Percentiles rank a stretch among this genome's conserved stretches.
These are phyloP conservation scores for Annulohypoxylon nitens DNA, from an alignment of 495 filamentous ascomycete species.

Conservation along the genomic window DNA sequence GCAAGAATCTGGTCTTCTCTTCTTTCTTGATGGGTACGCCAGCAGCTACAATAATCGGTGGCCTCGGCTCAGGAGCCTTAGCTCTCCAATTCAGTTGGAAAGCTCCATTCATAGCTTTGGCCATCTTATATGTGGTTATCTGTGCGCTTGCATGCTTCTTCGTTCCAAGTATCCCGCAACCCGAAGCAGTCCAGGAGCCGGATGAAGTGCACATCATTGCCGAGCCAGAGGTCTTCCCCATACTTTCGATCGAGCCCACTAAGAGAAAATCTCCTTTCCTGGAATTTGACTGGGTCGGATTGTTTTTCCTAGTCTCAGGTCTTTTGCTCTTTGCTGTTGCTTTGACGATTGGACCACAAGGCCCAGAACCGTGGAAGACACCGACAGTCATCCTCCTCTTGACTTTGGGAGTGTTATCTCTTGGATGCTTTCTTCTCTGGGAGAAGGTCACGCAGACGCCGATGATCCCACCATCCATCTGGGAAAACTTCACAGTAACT, in stretches of 20 bases:
- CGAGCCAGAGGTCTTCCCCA: slow-evolving; percentile 64
- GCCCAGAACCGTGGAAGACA: slow-evolving; percentile 67
- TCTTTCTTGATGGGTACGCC: slow-evolving; percentile 75
- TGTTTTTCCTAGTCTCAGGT: slow-evolving; percentile 50
- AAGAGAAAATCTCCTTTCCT: slow-evolving; percentile 55
- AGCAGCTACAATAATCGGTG: slow-evolving; percentile 71
- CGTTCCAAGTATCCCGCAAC: slow-evolving; percentile 45
- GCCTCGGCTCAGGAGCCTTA: slow-evolving; percentile 69
- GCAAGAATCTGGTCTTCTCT: slow-evolving; percentile 72
- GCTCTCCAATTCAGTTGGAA: slow-evolving; percentile 69
- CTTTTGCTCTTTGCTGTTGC: slow-evolving; percentile 52
- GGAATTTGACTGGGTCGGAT: slow-evolving; percentile 54
- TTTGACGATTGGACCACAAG: slow-evolving; percentile 52
- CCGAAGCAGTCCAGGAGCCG: slow-evolving; percentile 27
- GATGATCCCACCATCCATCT: slow-evolving; percentile 54
- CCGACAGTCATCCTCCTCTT: slow-evolving; percentile 70
- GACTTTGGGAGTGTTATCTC: slow-evolving; percentile 64
- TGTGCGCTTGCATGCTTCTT: slow-evolving; percentile 44
- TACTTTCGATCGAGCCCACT: slow-evolving; percentile 64
- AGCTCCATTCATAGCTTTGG: slow-evolving; percentile 68
- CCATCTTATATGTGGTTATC: slow-evolving; percentile 60
- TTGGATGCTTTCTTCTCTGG: slow-evolving; percentile 68
- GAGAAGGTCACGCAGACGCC: slow-evolving; percentile 55
- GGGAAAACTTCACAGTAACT: slow-evolving; percentile 52
- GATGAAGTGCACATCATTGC: slow-evolving; percentile 60